phyloP scores from a whole-genome alignment of 768 basidiomycete genomes.

The Nevesoporus exiguus region DNA sequence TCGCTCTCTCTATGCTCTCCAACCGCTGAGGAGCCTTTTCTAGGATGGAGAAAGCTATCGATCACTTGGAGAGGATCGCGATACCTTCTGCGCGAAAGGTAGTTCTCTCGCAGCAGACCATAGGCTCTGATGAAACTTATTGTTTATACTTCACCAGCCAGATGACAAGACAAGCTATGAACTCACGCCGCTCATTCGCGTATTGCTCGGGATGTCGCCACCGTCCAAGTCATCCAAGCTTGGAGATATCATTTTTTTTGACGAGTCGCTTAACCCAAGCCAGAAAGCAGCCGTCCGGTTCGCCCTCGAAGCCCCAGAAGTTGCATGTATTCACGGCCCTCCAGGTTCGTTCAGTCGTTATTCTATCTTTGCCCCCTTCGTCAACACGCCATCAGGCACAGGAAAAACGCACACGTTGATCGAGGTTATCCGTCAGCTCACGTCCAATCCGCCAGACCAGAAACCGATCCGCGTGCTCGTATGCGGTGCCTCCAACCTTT shows the following conservation, averaged over 20 bases:
- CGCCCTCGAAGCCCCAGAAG: conserved; percentile 73
- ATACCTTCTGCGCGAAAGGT: conserved; percentile 28
- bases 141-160: conserved; percentile 20
- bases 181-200: conserved; percentile 53
- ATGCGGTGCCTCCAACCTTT: conserved; percentile 91
- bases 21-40: background rate
- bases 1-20: background rate
- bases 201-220: conserved; percentile 64
- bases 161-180: conserved; percentile 43
- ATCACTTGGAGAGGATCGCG: conserved; percentile 53
- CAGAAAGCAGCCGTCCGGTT: conserved; percentile 84
- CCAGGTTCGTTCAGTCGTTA: conserved; percentile 52
- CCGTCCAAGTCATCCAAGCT: conserved; percentile 41
- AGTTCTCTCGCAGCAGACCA: background rate
- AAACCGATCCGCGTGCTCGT: conserved; percentile 68
- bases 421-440: conserved; percentile 86
- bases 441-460: conserved; percentile 40
- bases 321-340: conserved; percentile 96
- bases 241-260: conserved; percentile 60
- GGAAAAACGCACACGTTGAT: conserved; percentile 96
- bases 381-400: conserved; percentile 48
- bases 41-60: conserved; percentile 86
- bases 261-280: conserved; percentile 72
- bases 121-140: background rate
- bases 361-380: background rate